Evolutionary conservation across 2,329 filamentous ascomycete species (phyloP).

Genomic region (Alternaria tenuissima): DNA sequence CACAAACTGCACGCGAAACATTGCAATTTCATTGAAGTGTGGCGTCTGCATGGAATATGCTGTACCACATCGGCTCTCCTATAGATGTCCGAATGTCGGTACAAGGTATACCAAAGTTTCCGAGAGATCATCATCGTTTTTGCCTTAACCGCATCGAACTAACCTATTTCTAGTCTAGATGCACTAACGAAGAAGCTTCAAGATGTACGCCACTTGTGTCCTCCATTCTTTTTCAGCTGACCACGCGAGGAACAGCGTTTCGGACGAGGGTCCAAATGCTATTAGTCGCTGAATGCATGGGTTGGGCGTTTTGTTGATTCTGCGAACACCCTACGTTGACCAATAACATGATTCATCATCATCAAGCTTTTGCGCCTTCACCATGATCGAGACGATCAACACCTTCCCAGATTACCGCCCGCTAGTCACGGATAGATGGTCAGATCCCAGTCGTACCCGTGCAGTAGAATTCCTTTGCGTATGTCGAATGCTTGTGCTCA

Average conservation of each 20-base stretch:
- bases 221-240: conserved; percentile 1
- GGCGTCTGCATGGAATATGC: not conserved
- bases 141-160: conserved; percentile 3
- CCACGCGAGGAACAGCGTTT: not conserved
- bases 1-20: not conserved
- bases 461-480: not conserved
- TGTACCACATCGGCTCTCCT: conserved; percentile 16
- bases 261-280: not conserved
- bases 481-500: not conserved
- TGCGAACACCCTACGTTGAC: not conserved
- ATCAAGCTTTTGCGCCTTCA: conserved; percentile 1
- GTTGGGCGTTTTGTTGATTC: not conserved
- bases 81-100: conserved; percentile 8
- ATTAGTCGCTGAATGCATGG: not conserved
- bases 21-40: not conserved
- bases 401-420: not conserved
- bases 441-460: not conserved
- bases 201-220: conserved; percentile 5
- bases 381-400: not conserved
- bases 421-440: not conserved
- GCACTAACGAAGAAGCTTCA: not conserved
- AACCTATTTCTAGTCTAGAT: conserved; percentile 14
- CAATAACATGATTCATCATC: not conserved
- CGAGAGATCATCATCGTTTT: conserved; percentile 10
- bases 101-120: conserved; percentile 9